Evolutionary conservation across 495 filamentous ascomycete species (phyloP).

Genomic region (Trichocladium uniseriatum): DNA sequence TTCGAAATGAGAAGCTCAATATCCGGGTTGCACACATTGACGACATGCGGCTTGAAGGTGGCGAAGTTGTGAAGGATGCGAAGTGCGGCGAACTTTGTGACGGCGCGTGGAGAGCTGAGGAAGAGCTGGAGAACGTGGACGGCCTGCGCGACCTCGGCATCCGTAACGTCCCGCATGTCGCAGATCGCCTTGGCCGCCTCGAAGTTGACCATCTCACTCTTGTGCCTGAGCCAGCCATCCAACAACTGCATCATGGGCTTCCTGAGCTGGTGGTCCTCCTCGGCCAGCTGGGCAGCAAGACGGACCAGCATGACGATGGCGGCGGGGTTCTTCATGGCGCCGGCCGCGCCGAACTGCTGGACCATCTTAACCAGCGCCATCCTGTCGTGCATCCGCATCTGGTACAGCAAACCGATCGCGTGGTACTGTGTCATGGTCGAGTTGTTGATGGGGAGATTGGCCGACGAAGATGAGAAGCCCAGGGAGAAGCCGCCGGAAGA

Average conservation of each 20-base stretch:
- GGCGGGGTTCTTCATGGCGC: conserved; percentile 88
- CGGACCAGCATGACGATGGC: conserved; percentile 87
- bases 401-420: conserved; percentile 92
- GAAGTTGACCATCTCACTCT: conserved; percentile 99
- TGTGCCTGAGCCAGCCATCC: conserved; percentile 94
- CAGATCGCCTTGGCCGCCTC: conserved; percentile 98
- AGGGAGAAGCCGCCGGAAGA: conserved; percentile 81
- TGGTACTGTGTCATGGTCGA: conserved; percentile 98
- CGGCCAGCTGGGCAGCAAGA: conserved; percentile 86
- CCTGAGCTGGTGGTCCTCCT: conserved; percentile 80
- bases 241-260: conserved; percentile 92
- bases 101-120: conserved; percentile 89
- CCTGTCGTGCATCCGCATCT: conserved; percentile 94
- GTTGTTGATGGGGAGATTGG: conserved; percentile 62
- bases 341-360: conserved; percentile 87
- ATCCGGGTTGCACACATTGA: conserved; percentile 90
- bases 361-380: conserved; percentile 99
- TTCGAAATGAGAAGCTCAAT: conserved; percentile 95
- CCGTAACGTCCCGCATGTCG: conserved; percentile 84
- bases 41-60: conserved; percentile 85
- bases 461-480: conserved; percentile 69
- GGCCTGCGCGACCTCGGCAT: conserved; percentile 83
- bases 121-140: conserved; percentile 93
- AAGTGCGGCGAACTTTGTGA: conserved; percentile 97
- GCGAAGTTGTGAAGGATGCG: conserved; percentile 95